A percentile compares a stretch with the other conserved stretches of the same genome.
Conservation (phyloP, 768 basidiomycete species). For the Podaxis sp. region DNA sequence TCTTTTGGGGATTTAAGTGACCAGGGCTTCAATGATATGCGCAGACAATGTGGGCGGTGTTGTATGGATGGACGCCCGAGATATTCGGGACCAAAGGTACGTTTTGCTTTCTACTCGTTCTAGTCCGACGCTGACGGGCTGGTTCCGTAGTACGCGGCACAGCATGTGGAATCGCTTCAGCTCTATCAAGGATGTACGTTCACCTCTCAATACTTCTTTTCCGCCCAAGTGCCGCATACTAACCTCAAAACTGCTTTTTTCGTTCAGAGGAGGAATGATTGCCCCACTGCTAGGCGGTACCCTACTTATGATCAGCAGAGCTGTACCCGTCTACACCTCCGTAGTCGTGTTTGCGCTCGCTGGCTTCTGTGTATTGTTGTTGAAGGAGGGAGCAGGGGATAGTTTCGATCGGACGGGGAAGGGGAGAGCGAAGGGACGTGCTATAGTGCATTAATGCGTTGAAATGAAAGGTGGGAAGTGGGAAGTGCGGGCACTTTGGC, state of each 20-base stretch:
- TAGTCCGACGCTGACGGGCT: neutral
- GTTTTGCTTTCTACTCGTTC: conserved; percentile 7
- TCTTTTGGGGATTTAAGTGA: neutral
- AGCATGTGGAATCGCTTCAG: conserved; percentile 84
- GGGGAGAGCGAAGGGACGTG: conserved; percentile 16
- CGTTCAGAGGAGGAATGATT: conserved; percentile 78
- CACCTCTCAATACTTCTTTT: neutral
- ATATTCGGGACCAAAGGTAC: conserved; percentile 76
- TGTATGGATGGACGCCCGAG: conserved; percentile 88
- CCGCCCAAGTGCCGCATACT: neutral
- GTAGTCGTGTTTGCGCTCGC: conserved; percentile 61
- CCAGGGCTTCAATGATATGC: neutral
- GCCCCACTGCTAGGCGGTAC: conserved; percentile 77
- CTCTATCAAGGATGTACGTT: conserved; percentile 76
- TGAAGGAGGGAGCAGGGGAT: conserved; percentile 48
- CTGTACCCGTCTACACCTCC: conserved; percentile 76
- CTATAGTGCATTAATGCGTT: conserved; percentile 23
- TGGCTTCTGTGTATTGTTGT: conserved; percentile 54
- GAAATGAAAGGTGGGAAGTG: neutral
- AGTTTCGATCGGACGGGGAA: conserved; percentile 19
- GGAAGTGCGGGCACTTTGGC: neutral
- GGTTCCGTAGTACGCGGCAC: conserved; percentile 66
- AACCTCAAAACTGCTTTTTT: conserved; percentile 2
- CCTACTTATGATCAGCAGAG: conserved; percentile 60
- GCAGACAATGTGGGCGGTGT: conserved; percentile 82